Conservation (phyloP, 352 stramenopile genomes). For the Globisporangium ultimum region DNA sequence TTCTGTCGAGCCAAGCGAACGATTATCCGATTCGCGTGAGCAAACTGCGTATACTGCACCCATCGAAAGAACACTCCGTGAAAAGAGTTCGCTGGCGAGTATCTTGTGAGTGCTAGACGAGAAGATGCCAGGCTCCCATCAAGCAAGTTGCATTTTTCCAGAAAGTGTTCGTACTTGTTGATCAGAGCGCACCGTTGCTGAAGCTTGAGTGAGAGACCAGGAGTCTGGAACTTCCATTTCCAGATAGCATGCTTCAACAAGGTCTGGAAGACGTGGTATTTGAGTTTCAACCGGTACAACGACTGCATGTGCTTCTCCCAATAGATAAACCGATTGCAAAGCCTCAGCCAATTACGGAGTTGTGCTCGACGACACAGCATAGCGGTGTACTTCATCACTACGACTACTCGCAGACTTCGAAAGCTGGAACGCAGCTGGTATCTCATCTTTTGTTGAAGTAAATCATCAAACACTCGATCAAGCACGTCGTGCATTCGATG, state of each 20-base stretch:
- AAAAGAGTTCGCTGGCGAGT: slow-evolving; percentile 44
- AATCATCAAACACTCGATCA: slow-evolving; percentile 53
- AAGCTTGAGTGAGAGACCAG: slow-evolving; percentile 31
- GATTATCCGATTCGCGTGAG: slow-evolving; percentile 21
- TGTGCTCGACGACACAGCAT: slow-evolving; percentile 41
- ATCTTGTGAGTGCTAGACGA: slow-evolving; percentile 32
- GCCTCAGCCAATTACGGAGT: slow-evolving; percentile 58
- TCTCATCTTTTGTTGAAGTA: slow-evolving; percentile 35
- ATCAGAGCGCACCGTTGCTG: slow-evolving; percentile 30
- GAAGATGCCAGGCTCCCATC: slow-evolving; percentile 28
- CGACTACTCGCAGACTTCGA: slow-evolving; percentile 39
- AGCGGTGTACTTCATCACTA: slow-evolving; percentile 44
- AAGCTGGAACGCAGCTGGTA: slow-evolving; percentile 55
- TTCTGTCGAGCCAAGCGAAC: slow-evolving; percentile 26
- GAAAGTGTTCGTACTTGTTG: slow-evolving; percentile 37
- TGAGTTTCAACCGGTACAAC: slow-evolving; percentile 36
- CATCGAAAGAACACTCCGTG: slow-evolving; percentile 48
- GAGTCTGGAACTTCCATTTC: slow-evolving; percentile 51
- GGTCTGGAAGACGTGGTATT: slow-evolving; percentile 39
- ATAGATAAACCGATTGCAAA: slow-evolving; percentile 50
- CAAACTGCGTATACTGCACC: slow-evolving; percentile 49
- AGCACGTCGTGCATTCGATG: slow-evolving; percentile 61
- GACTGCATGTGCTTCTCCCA: slow-evolving; percentile 41
- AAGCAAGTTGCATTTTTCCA: slow-evolving; percentile 25
- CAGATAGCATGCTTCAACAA: slow-evolving; percentile 42